phyloP scores from a whole-genome alignment of 2,329 filamentous ascomycete species.

The Rutstroemia sp. region DNA sequence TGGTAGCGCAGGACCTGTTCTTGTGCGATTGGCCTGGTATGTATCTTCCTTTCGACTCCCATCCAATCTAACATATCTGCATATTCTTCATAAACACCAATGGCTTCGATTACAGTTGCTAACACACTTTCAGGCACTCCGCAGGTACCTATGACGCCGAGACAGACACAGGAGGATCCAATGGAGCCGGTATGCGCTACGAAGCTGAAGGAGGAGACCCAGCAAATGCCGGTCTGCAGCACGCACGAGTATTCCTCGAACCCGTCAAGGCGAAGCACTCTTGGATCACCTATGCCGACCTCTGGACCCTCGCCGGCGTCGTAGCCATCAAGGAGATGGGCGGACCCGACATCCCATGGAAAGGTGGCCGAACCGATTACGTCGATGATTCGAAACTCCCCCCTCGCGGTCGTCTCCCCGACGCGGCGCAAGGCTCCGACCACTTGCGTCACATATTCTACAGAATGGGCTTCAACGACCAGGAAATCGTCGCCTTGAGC shows the following conservation, averaged over 20 bases:
- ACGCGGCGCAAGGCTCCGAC: constrained; percentile 45
- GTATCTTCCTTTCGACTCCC: constrained; percentile 15
- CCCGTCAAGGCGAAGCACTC: constrained; percentile 50
- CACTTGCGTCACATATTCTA: constrained; percentile 50
- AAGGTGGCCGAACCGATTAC: constrained; percentile 52
- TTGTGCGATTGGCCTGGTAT: constrained; percentile 56
- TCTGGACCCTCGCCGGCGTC: constrained; percentile 56
- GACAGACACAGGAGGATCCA: constrained; percentile 54
- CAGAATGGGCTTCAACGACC: constrained; percentile 53
- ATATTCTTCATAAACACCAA: background rate
- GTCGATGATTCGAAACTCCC: constrained; percentile 53
- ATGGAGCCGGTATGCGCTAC: constrained; percentile 60
- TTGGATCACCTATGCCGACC: constrained; percentile 59
- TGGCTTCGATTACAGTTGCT: background rate
- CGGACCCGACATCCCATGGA: constrained; percentile 49
- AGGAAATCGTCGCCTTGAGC: constrained; percentile 49
- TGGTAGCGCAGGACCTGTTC: constrained; percentile 54
- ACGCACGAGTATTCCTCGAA: constrained; percentile 57
- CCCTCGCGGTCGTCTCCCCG: constrained; percentile 48
- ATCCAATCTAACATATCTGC: background rate
- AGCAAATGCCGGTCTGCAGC: constrained; percentile 56
- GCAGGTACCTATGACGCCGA: constrained; percentile 52
- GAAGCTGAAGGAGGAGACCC: constrained; percentile 57
- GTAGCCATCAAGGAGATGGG: constrained; percentile 54
- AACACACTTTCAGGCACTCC: constrained; percentile 42